Conservation (phyloP, 2,329 filamentous ascomycete genomes). For the Westerdykella aurantiaca region DNA sequence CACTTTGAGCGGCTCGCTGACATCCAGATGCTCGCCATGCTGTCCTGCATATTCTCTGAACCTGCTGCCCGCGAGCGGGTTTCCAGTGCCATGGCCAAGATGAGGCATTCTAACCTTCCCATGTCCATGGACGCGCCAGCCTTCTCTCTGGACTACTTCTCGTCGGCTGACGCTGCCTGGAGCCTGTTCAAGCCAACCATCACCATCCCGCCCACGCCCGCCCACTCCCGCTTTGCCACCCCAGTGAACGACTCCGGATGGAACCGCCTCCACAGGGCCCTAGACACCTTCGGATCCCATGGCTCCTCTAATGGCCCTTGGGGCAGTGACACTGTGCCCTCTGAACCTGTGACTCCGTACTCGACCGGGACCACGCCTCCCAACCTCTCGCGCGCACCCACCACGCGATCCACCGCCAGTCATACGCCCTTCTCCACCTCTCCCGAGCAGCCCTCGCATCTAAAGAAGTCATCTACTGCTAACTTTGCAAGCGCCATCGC, state of each 20-base stretch:
- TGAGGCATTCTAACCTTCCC: constrained; percentile 32
- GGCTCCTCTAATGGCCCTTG: constrained; percentile 49
- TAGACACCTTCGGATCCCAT: constrained; percentile 44
- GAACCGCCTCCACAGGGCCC: constrained; percentile 23
- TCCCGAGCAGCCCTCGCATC: constrained; percentile 34
- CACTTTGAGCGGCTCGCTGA: constrained; percentile 58
- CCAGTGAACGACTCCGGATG: constrained; percentile 28
- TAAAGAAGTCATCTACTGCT: constrained; percentile 30
- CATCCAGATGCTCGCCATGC: constrained; percentile 60
- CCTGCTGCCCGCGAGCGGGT: constrained; percentile 40
- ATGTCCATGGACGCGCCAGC: constrained; percentile 41
- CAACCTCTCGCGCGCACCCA: constrained; percentile 37
- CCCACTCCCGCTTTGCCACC: constrained; percentile 26
- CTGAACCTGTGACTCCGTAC: constrained; percentile 47
- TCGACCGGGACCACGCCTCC: constrained; percentile 52
- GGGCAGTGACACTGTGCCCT: constrained; percentile 37
- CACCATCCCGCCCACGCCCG: constrained; percentile 28
- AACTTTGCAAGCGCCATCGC: constrained; percentile 39
- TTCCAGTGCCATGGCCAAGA: constrained; percentile 33
- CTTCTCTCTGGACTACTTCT: constrained; percentile 45
- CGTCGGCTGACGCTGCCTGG: constrained; percentile 41
- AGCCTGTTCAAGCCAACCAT: constrained; percentile 38
- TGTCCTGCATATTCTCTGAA: constrained; percentile 55
- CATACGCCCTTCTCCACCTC: constrained; percentile 41
- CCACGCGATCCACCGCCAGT: constrained; percentile 32